Conservation (phyloP, 768 basidiomycete species). For the Sarcodon sp. region DNA sequence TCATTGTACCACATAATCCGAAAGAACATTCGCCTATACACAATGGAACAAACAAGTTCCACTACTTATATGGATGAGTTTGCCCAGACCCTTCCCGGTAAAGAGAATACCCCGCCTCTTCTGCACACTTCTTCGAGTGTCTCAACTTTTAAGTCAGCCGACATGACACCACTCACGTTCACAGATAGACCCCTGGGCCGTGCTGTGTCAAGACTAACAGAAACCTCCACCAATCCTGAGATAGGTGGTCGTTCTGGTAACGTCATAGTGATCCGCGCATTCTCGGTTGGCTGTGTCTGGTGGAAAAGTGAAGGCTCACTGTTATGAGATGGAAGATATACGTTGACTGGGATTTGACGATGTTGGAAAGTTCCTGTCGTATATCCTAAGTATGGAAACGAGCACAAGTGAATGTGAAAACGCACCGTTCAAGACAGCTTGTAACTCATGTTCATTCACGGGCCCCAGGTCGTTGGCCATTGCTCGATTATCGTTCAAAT, state of each 20-base stretch:
- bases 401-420: conserved; percentile 1
- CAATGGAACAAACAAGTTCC: too few species aligned
- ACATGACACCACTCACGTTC: conserved; percentile 47
- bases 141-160: conserved; percentile 26
- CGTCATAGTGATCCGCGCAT: conserved; percentile 41
- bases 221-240: conserved; percentile 51
- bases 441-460: conserved; percentile 39
- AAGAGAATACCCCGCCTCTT: conserved; percentile 56
- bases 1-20: too few species aligned
- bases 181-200: conserved; percentile 42
- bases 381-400: neutral
- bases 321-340: conserved; percentile 38
- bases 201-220: conserved; percentile 46
- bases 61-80: too few species aligned
- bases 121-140: conserved; percentile 59
- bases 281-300: conserved; percentile 20
- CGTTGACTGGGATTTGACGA: conserved; percentile 60
- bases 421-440: conserved; percentile 52
- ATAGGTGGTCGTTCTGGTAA: conserved; percentile 54
- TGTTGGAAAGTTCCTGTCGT: conserved; percentile 37
- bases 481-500: neutral
- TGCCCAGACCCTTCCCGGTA: conserved; percentile 54
- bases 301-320: conserved; percentile 23
- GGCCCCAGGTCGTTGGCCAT: conserved; percentile 16
- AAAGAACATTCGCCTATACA: too few species aligned